These are phyloP conservation scores for Pythium insidiosum DNA, from an alignment of 352 stramenopile species.

Conservation along the genomic window DNA sequence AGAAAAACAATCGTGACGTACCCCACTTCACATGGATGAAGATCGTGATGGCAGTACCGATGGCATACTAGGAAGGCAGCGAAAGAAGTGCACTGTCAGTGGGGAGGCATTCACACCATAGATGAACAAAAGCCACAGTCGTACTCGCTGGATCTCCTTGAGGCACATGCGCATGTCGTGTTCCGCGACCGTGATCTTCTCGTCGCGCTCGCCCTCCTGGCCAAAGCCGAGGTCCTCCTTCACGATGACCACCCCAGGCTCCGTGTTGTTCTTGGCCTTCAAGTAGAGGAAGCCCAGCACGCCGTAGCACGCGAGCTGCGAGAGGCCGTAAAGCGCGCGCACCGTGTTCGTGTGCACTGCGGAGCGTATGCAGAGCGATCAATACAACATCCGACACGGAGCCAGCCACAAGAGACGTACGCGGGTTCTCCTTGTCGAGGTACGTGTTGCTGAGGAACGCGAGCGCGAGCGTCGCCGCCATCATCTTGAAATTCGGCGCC, in stretches of 20 bases:
- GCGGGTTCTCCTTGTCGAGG: slow-evolving; percentile 49
- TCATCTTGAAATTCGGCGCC: slow-evolving; percentile 76
- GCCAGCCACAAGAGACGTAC: no score
- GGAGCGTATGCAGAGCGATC: no score
- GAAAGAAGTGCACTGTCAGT: neutral
- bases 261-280: slow-evolving; percentile 69
- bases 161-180: slow-evolving; percentile 64
- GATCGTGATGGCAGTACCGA: slow-evolving; percentile 54
- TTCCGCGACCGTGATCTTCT: slow-evolving; percentile 79
- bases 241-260: slow-evolving; percentile 54
- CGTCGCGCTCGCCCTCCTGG: slow-evolving; percentile 56
- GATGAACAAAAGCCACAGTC: slow-evolving; percentile 2
- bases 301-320: slow-evolving; percentile 61
- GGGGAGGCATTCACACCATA: neutral
- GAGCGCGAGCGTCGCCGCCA: slow-evolving; percentile 58
- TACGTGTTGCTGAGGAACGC: slow-evolving; percentile 55
- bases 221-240: slow-evolving; percentile 78
- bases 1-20: neutral
- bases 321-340: slow-evolving; percentile 45
- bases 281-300: slow-evolving; percentile 51
- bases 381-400: no score
- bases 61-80: slow-evolving; percentile 28
- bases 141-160: slow-evolving; percentile 69
- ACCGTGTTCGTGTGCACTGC: slow-evolving; percentile 50
- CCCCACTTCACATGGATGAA: slow-evolving; percentile 73